Base-by-base conservation (phyloP, 306 rosid species). In the Sechiopsis laciniata region DNA sequence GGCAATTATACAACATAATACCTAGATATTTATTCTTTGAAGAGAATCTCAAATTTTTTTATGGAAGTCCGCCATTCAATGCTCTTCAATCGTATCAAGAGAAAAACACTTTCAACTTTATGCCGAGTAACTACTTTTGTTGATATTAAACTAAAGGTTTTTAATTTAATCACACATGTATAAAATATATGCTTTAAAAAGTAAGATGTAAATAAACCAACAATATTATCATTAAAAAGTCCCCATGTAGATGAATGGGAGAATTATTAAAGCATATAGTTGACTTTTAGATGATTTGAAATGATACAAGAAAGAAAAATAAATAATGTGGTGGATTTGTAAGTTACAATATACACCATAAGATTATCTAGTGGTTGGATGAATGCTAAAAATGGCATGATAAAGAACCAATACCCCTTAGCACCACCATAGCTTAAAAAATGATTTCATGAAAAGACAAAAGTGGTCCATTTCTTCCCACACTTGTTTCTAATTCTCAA, bases 301-400 rank as follows among this genome's bases (percentile, higher is more conserved):
- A 67, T 67, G 56, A 45, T 46, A 46, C 0, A 46, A 46, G 7
- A 20, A 20, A 6, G 16, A 10, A 8, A 32, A 32, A 32, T 2
- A 8, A 65, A 10, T 3, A 45, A 66, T 20, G 16, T 29, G 54
- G 5, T 42, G 54, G 72, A 42, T 66, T 42, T 66, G 4, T 52
- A 66, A 42, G 54, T 66, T 37, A 35, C 69, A 63, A 32, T 63
- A 17, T 16, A 63, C 69, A 63, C 69, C 69, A 63, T 63, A 22
- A 35, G 69, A 62, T 26, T 65, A 37, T 54, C 54, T 20, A 67
- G 73, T 67, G 73, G 19, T 46, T 9, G 55, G 73, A 67, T 67
- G 73, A 67, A 67, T 19, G 19, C 73, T 7, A 21, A 67, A 67
- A 67, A 2, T 67, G 73, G 37, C 6, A 67, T 67, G 56, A 65